These are phyloP conservation scores for Claviceps sp. DNA, from an alignment of 2,329 filamentous ascomycete genomes.

Conservation along the genomic window DNA sequence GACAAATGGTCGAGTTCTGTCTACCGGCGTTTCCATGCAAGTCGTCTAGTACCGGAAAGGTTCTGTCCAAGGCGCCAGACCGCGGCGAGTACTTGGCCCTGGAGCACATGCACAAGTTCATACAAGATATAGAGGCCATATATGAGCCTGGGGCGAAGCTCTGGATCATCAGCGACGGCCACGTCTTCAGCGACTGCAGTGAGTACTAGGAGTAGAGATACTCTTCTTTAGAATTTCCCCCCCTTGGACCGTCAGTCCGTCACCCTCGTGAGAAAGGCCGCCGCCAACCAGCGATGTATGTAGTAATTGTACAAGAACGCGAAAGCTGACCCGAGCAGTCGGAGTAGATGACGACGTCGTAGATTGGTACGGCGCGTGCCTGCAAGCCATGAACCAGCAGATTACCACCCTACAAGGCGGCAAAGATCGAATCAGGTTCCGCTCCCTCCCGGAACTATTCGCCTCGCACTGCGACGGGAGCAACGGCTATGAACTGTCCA, in stretches of 20 bases:
- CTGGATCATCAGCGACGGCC: slow-evolving; percentile 26
- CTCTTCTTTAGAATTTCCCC: background rate
- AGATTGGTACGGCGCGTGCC: slow-evolving; percentile 22
- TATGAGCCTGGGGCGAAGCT: slow-evolving; percentile 21
- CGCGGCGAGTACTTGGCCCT: slow-evolving; percentile 22
- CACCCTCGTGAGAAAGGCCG: background rate
- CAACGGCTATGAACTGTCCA: background rate
- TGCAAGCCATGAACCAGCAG: slow-evolving; percentile 23
- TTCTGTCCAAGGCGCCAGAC: slow-evolving; percentile 18
- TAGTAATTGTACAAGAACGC: background rate
- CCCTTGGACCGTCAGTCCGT: background rate
- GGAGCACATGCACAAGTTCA: slow-evolving; percentile 16
- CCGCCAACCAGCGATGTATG: no score
- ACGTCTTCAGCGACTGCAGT: slow-evolving; percentile 29
- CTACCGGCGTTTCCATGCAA: slow-evolving; percentile 28
- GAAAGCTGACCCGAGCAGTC: slow-evolving; percentile 11
- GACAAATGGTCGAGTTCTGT: slow-evolving; percentile 14
- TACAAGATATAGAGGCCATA: slow-evolving; percentile 15
- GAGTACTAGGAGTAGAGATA: slow-evolving; percentile 9
- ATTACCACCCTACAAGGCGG: slow-evolving; percentile 13
- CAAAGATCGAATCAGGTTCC: slow-evolving; percentile 14
- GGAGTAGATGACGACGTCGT: slow-evolving; percentile 30
- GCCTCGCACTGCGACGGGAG: slow-evolving; percentile 10
- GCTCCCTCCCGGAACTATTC: slow-evolving; percentile 16
- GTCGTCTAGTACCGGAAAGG: slow-evolving; percentile 22